A percentile compares a stretch with the other conserved stretches of the same genome.
Evolutionary conservation across 1,139 yeast genomes (phyloP).

Genomic region (Debaryomyces fabryi): DNA sequence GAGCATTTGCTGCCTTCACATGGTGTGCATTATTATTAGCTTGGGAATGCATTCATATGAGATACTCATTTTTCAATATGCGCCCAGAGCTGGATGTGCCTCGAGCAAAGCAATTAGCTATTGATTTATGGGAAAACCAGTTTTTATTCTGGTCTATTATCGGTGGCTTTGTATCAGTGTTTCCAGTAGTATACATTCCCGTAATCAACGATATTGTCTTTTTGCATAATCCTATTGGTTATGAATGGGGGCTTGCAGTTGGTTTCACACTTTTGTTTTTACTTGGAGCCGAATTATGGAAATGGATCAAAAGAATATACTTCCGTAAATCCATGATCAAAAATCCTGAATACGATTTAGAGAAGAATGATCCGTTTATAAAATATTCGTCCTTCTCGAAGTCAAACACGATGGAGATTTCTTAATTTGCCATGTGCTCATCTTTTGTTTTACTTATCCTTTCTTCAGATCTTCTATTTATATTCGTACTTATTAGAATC

Average conservation of each 20-base stretch:
- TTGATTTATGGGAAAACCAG: slow-evolving; percentile 74
- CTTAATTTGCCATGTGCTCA: background rate
- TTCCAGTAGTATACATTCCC: slow-evolving; percentile 87
- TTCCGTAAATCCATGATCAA: slow-evolving; percentile 43
- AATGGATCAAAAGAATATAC: slow-evolving; percentile 64
- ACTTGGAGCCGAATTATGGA: slow-evolving; percentile 66
- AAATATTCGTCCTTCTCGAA: slow-evolving; percentile 57
- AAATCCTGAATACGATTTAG: slow-evolving; percentile 62
- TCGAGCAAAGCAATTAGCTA: slow-evolving; percentile 52
- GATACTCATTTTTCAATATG: slow-evolving; percentile 74
- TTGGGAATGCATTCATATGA: slow-evolving; percentile 85
- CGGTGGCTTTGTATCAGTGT: slow-evolving; percentile 68
- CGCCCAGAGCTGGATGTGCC: slow-evolving; percentile 66
- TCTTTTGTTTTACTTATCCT: background rate
- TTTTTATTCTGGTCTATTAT: slow-evolving; percentile 84
- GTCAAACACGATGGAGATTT: slow-evolving; percentile 33
- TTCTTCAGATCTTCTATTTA: background rate
- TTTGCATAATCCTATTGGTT: slow-evolving; percentile 70
- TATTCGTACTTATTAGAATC: background rate
- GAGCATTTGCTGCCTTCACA: slow-evolving; percentile 82
- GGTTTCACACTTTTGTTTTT: slow-evolving; percentile 65
- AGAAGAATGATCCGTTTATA: slow-evolving; percentile 58
- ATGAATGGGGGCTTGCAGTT: slow-evolving; percentile 83
- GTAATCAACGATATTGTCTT: slow-evolving; percentile 81
- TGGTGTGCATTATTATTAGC: slow-evolving; percentile 88